Evolutionary conservation across 495 filamentous ascomycete genomes (phyloP), one percentile per base, ranked within the genome.

Genomic region (Xylaria curta): DNA sequence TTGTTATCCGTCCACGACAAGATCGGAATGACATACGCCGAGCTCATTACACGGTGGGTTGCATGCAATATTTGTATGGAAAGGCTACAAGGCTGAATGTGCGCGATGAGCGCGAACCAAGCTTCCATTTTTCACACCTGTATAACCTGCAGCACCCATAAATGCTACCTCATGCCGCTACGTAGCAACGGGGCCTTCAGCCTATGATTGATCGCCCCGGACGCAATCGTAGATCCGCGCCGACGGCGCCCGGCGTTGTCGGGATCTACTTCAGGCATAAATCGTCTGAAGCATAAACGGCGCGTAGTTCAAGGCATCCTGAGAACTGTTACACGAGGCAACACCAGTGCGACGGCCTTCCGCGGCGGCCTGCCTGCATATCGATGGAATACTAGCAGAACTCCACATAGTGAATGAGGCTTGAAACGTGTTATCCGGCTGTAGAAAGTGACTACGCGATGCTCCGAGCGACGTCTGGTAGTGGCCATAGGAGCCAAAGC

Each of bases 191-290:
- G 24, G 13, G n/a, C 53, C 44, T 68, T 61, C 70, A 59, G 59
- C 46, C 61, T 31, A 53, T 58, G 51, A 36, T 66, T 53, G 44
- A 44, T 65, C 62, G 40, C 4, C 63, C 24, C 19, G 60, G 31
- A 10, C 17, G n/a, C 21, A 54, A 42, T 44, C 31, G 38, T 38
- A 40, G 61, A 66, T 47, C 36, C 36, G 60, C 7, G 17, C 69
- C 33, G 26, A 47, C 10, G 26, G 31, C 26, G 4, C 46, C 8
- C n/a, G 36, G 19, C 44, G 33, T 40, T 10, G 49, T 17, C 70
- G 62, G 47, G 15, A 56, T 71, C 47, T 38, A 7, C 54, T 61
- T 69, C 66, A 47, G 31, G 59, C 56, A 53, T 72, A 28, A 46
- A 53, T 26, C 42, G 19, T 68, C 44, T 54, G 64, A 72, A 40